These are phyloP conservation scores for Colletotrichum lindemuthianum DNA, from an alignment of 2,329 filamentous ascomycete species.

Conservation along the genomic window DNA sequence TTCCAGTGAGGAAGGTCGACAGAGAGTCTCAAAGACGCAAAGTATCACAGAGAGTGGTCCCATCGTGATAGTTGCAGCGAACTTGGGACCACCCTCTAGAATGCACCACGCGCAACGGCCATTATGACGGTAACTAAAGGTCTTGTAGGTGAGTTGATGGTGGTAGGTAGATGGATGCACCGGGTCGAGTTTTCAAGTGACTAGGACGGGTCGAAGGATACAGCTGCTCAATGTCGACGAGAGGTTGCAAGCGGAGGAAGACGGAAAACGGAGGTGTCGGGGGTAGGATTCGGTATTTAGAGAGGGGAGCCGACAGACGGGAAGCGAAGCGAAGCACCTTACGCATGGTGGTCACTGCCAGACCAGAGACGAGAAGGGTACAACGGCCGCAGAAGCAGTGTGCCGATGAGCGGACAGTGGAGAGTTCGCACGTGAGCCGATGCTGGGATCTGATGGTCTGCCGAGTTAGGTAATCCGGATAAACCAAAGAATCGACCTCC, in stretches of 20 bases:
- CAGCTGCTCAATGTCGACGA: slow-evolving; percentile 4
- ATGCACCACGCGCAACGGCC: slow-evolving; percentile 53
- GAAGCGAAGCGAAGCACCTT: slow-evolving; percentile 13
- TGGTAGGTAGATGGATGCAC: neutral
- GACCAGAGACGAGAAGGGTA: neutral
- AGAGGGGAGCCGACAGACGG: slow-evolving; percentile 17
- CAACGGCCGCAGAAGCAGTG: no score
- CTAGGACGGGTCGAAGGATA: neutral
- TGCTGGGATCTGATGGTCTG: neutral
- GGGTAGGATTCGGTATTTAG: slow-evolving; percentile 23
- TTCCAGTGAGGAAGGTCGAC: slow-evolving; percentile 19
- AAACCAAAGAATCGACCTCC: no score
- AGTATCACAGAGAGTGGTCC: slow-evolving; percentile 63
- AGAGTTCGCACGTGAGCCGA: slow-evolving; percentile 36
- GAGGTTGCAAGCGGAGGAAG: neutral
- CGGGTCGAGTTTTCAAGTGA: neutral
- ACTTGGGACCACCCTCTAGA: slow-evolving; percentile 63
- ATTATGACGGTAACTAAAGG: slow-evolving; percentile 22
- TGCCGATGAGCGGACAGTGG: neutral
- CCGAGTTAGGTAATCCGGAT: slow-evolving; percentile 7
- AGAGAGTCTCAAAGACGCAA: slow-evolving; percentile 43
- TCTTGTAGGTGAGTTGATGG: neutral
- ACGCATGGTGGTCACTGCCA: slow-evolving; percentile 25
- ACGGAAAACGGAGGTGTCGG: slow-evolving; percentile 5
- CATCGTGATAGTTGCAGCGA: slow-evolving; percentile 60